These are phyloP conservation scores for Arachis monticola DNA, from an alignment of 331 rosid species.

Conservation along the genomic window DNA sequence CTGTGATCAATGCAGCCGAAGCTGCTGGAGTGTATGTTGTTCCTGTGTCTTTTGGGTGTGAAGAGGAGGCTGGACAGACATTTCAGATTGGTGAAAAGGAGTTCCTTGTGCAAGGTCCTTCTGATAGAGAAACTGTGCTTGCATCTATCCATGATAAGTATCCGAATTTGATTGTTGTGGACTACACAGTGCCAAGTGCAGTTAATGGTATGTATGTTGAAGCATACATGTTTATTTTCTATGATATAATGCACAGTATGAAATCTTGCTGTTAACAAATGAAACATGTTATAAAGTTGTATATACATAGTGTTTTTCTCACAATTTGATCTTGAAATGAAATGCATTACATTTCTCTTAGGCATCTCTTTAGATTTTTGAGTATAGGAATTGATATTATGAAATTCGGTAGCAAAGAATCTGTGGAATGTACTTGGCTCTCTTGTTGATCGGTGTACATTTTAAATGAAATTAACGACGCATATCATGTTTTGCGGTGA, in stretches of 20 bases:
- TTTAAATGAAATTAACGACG: constrained; percentile 2
- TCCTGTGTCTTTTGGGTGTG: constrained; percentile 82
- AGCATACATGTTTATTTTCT: constrained; percentile 10
- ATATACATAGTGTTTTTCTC: not conserved
- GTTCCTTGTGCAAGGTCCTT: constrained; percentile 79
- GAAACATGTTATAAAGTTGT: constrained; percentile 22
- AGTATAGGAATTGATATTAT: constrained; percentile 18
- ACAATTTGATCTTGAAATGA: constrained; percentile 15
- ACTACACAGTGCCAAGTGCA: constrained; percentile 85
- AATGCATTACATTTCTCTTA: not conserved
- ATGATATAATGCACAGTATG: not conserved
- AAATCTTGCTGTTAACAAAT: not conserved
- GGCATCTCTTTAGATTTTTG: constrained; percentile 1
- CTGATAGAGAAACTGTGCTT: constrained; percentile 71
- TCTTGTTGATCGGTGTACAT: constrained; percentile 10
- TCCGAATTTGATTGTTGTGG: constrained; percentile 85
- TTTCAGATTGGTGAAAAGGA: constrained; percentile 65
- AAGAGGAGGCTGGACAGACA: constrained; percentile 64
- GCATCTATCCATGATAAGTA: constrained; percentile 57
- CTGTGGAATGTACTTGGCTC: constrained; percentile 8
- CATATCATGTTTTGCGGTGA: not conserved
- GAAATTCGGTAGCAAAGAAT: constrained; percentile 11
- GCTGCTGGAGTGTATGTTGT: constrained; percentile 83
- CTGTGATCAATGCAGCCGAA: constrained; percentile 84
- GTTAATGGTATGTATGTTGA: constrained; percentile 69